Percentiles rank a stretch among this genome's conserved stretches.
phyloP scores from a whole-genome alignment of 805 yeast species.

The Nakazawaea laoshanensis region DNA sequence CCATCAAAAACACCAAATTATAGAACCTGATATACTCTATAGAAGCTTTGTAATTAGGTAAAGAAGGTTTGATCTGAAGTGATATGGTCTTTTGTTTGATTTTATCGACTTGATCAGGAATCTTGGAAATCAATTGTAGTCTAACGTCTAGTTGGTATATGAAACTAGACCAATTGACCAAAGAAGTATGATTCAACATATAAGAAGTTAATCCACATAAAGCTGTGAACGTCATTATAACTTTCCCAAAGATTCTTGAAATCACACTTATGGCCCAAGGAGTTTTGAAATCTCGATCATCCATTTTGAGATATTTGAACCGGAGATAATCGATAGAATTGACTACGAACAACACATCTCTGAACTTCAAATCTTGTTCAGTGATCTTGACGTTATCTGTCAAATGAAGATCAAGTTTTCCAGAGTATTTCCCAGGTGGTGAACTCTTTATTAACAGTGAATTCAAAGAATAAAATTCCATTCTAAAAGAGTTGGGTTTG shows the following conservation, averaged over 20 bases:
- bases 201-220: conserved; percentile 23
- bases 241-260: no score
- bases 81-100: conserved; percentile 23
- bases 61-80: conserved; percentile 32
- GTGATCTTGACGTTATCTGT: conserved; percentile 7
- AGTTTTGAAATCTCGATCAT: not conserved
- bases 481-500: conserved; percentile 60
- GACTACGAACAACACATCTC: conserved; percentile 8
- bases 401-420: conserved; percentile 10
- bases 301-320: conserved; percentile 2
- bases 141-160: conserved; percentile 77
- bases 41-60: conserved; percentile 27
- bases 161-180: conserved; percentile 44
- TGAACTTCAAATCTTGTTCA: conserved; percentile 2
- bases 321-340: conserved; percentile 9
- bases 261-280: not conserved
- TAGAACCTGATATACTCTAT: conserved; percentile 67
- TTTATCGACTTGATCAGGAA: conserved; percentile 71
- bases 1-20: conserved; percentile 81
- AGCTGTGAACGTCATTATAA: conserved; percentile 22
- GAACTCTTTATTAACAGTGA: conserved; percentile 28
- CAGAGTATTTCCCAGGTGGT: conserved; percentile 19
- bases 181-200: conserved; percentile 14
- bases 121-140: conserved; percentile 62
- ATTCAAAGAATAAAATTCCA: conserved; percentile 76